Conservation (phyloP, 768 basidiomycete species). For the Boletus edulis region DNA sequence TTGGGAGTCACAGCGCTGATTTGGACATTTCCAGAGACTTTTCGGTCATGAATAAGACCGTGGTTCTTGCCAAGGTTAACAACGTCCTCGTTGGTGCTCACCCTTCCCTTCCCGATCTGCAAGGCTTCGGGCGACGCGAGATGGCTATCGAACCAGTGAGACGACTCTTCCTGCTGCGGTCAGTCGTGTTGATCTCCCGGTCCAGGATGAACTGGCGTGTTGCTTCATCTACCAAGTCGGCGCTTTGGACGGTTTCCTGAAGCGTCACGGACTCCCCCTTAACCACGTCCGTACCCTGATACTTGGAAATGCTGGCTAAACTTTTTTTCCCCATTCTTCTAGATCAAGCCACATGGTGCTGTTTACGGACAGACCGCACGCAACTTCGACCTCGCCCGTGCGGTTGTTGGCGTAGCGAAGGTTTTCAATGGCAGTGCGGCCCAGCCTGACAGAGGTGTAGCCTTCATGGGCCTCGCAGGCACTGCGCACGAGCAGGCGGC, state of each 20-base stretch:
- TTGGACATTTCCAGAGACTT: conserved; percentile 46
- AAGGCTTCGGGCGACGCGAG: conserved; percentile 65
- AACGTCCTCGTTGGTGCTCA: conserved; percentile 64
- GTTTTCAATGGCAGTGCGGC: conserved; percentile 38
- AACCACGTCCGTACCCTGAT: conserved; percentile 47
- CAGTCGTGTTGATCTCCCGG: background rate
- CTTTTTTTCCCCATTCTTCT: background rate
- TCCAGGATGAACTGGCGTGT: conserved; percentile 51
- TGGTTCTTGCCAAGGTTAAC: conserved; percentile 52
- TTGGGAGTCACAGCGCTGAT: background rate
- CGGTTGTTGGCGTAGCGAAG: conserved; percentile 51
- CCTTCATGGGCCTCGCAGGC: conserved; percentile 63
- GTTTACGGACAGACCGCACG: conserved; percentile 60
- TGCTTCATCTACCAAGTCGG: conserved; percentile 69
- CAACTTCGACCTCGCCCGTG: conserved; percentile 52
- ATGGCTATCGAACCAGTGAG: conserved; percentile 60
- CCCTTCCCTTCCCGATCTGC: conserved; percentile 57
- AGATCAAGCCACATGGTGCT: conserved; percentile 64
- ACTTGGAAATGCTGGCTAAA: background rate
- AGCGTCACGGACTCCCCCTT: conserved; percentile 45
- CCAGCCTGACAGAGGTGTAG: conserved; percentile 31
- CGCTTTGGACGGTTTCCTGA: conserved; percentile 60
- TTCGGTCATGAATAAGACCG: conserved; percentile 63
- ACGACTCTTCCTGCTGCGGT: background rate
- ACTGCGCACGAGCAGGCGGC: conserved; percentile 60